Percentiles rank a stretch among this genome's conserved stretches.
These are phyloP conservation scores for Saturnispora sanitii DNA, from an alignment of 805 yeast species.

Conservation along the genomic window DNA sequence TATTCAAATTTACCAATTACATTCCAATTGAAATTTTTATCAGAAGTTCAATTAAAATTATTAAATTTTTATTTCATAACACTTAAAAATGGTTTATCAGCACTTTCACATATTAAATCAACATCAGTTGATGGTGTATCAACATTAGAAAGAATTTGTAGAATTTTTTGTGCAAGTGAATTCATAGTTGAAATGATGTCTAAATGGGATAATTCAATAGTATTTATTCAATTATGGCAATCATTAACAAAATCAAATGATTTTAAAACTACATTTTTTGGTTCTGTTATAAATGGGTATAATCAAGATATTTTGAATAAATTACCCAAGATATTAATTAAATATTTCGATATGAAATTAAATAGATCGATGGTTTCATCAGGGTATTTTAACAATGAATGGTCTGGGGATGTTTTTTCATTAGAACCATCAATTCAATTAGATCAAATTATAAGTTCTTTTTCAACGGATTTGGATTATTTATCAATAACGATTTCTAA, in stretches of 20 bases:
- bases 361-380: slow-evolving; percentile 26
- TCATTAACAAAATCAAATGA: slow-evolving; percentile 15
- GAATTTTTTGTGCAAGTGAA: slow-evolving; percentile 30
- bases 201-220: slow-evolving; percentile 33
- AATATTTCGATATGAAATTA: slow-evolving; percentile 29
- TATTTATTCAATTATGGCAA: slow-evolving; percentile 35
- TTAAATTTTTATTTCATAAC: slow-evolving; percentile 42
- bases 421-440: slow-evolving; percentile 18
- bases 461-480: slow-evolving; percentile 23
- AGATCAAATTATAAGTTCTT: slow-evolving; percentile 17
- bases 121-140: slow-evolving; percentile 16
- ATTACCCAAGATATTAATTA: slow-evolving; percentile 23
- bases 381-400: slow-evolving; percentile 26
- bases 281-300: slow-evolving; percentile 33
- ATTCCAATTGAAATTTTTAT: slow-evolving; percentile 45
- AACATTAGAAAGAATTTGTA: slow-evolving; percentile 31
- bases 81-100: slow-evolving; percentile 32
- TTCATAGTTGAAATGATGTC: slow-evolving; percentile 31
- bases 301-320: slow-evolving; percentile 22
- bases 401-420: slow-evolving; percentile 15
- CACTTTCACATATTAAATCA: slow-evolving; percentile 30
- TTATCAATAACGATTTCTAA: slow-evolving; percentile 24
- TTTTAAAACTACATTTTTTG: slow-evolving; percentile 31
- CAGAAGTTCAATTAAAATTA: slow-evolving; percentile 48
- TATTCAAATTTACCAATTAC: slow-evolving; percentile 42